phyloP scores from a whole-genome alignment of 176 grass and related monocot species.

The Canna indica region DNA sequence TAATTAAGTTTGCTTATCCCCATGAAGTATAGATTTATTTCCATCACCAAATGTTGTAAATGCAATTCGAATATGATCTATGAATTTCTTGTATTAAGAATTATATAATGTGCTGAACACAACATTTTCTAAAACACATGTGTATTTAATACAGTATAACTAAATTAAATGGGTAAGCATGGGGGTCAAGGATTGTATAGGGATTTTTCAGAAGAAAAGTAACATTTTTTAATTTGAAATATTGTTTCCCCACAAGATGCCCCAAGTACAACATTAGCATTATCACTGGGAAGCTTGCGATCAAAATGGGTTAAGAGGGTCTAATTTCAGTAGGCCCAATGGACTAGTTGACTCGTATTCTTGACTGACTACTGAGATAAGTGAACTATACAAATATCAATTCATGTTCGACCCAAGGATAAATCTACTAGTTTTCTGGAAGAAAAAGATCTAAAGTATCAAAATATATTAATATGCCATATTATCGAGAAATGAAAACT shows the following conservation, averaged over 20 bases:
- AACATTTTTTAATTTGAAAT: neutral
- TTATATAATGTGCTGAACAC: neutral
- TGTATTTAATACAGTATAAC: neutral
- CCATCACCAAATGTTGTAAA: neutral
- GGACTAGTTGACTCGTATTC: too few species aligned
- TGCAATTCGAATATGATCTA: neutral
- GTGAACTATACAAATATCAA: too few species aligned
- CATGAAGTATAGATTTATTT: neutral
- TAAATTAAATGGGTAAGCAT: neutral
- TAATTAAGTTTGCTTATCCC: neutral
- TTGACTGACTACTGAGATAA: too few species aligned
- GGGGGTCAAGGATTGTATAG: neutral
- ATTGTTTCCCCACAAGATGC: neutral
- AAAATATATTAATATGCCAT: too few species aligned
- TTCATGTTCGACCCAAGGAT: too few species aligned
- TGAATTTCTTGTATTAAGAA: neutral
- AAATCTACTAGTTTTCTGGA: too few species aligned
- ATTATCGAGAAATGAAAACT: too few species aligned
- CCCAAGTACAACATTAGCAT: too few species aligned
- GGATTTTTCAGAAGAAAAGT: neutral
- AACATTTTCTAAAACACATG: neutral
- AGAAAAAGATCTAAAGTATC: too few species aligned
- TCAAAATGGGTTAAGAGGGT: too few species aligned
- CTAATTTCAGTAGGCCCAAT: too few species aligned
- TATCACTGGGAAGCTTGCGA: too few species aligned